A percentile compares a stretch with the other conserved stretches of the same genome.
Evolutionary conservation across 2,329 filamentous ascomycete species (phyloP).

Genomic region (Verticillium longisporum): DNA sequence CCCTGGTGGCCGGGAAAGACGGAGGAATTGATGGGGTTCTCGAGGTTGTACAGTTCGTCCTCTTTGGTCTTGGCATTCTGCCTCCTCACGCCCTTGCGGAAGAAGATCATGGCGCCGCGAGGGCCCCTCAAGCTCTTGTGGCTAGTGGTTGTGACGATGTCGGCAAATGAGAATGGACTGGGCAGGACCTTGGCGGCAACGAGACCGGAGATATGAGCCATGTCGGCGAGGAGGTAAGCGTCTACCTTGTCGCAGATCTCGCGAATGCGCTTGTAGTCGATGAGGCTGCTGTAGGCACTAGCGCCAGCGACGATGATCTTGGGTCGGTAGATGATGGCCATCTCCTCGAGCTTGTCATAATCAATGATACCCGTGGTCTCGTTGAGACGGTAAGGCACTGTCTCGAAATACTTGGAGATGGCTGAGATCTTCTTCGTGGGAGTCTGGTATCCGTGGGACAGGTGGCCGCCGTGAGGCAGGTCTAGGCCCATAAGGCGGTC

Average conservation of each 20-base stretch:
- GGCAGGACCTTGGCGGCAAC: slow-evolving; percentile 88
- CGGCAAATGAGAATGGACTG: slow-evolving; percentile 80
- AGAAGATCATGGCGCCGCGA: slow-evolving; percentile 97
- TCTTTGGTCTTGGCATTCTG: slow-evolving; percentile 80
- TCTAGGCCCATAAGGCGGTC: slow-evolving; percentile 96
- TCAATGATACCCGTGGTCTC: slow-evolving; percentile 90
- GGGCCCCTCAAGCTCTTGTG: slow-evolving; percentile 98
- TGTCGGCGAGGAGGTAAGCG: slow-evolving; percentile 89
- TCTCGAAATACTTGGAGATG: slow-evolving; percentile 98
- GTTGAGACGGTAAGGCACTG: slow-evolving; percentile 87
- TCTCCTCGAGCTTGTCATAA: slow-evolving; percentile 84
- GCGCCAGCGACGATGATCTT: slow-evolving; percentile 95
- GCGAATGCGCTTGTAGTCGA: slow-evolving; percentile 91
- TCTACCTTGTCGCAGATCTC: slow-evolving; percentile 86
- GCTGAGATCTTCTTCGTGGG: slow-evolving; percentile 94
- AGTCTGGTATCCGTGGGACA: slow-evolving; percentile 96
- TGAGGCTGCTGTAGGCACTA: slow-evolving; percentile 90
- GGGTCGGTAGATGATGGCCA: slow-evolving; percentile 82
- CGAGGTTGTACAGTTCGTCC: slow-evolving; percentile 82
- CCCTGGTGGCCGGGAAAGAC: slow-evolving; percentile 98
- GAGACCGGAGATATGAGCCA: slow-evolving; percentile 94
- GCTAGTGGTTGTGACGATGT: slow-evolving; percentile 95
- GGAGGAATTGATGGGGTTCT: slow-evolving; percentile 87
- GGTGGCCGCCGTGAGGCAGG: slow-evolving; percentile 89
- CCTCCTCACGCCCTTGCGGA: slow-evolving; percentile 81